Conservation (phyloP, 148 eudicot species). For the Heliosperma pusillum region DNA sequence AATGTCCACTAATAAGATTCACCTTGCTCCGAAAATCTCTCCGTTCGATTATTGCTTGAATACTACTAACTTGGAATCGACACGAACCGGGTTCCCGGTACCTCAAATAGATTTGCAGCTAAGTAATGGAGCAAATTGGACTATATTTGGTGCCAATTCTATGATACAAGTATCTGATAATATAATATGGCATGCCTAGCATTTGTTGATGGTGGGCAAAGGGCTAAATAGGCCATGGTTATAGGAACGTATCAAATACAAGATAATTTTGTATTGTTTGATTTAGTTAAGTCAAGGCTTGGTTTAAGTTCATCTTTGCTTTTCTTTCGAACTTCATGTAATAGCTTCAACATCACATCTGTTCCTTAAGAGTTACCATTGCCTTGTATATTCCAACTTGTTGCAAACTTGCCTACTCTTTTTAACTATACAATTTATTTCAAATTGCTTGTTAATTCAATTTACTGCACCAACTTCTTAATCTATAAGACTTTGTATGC, state of each 20-base stretch:
- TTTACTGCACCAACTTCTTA: no score
- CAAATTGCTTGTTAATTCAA: no score
- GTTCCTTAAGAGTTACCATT: no score
- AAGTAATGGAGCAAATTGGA: slow-evolving; percentile 32
- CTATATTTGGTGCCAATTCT: slow-evolving; percentile 32
- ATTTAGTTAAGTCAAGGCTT: slow-evolving; percentile 31
- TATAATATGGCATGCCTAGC: slow-evolving; percentile 30
- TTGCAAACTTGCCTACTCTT: no score
- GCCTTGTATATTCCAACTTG: no score
- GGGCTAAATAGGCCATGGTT: slow-evolving; percentile 25
- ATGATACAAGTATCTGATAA: slow-evolving; percentile 25
- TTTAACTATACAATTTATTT: no score
- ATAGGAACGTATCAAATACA: slow-evolving; percentile 44
- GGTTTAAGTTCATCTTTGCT: slow-evolving; percentile 36
- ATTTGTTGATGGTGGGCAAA: no score
- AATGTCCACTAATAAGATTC: slow-evolving; percentile 1
- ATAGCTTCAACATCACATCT: slow-evolving; percentile 37
- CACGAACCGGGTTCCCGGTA: slow-evolving; percentile 23
- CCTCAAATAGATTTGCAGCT: slow-evolving; percentile 33
- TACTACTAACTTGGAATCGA: slow-evolving; percentile 18
- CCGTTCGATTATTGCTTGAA: slow-evolving; percentile 39
- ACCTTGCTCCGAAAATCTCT: slow-evolving; percentile 15
- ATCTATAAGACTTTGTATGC: no score
- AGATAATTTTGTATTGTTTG: slow-evolving; percentile 37
- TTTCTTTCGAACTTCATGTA: slow-evolving; percentile 24